phyloP scores from a whole-genome alignment of 225 moss, liverwort and hornwort genomes.

The Rhytidiadelphus loreus region DNA sequence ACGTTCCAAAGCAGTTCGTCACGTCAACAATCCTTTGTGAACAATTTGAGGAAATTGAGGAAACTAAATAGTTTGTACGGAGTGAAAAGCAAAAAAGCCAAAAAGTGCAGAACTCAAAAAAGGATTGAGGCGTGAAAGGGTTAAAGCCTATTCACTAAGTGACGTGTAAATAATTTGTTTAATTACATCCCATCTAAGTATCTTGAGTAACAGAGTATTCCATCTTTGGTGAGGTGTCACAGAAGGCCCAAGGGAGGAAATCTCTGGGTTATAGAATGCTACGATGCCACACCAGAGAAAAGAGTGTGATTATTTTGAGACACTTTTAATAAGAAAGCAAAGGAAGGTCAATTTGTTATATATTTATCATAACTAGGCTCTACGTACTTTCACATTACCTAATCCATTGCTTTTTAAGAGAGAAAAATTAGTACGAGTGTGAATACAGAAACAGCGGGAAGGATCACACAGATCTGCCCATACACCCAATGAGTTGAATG shows the following conservation, averaged over 20 bases:
- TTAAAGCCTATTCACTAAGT: background rate
- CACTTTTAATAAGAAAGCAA: background rate
- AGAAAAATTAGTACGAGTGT: background rate
- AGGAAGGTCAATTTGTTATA: background rate
- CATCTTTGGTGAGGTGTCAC: background rate
- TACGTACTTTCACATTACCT: background rate
- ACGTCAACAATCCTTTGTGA: background rate
- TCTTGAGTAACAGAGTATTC: background rate
- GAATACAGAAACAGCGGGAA: background rate
- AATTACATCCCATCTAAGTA: background rate
- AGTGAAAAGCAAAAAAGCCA: background rate
- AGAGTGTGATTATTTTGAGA: background rate
- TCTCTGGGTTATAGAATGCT: background rate
- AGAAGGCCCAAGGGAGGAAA: background rate
- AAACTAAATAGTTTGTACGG: too few species aligned
- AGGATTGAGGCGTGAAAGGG: background rate
- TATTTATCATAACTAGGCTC: background rate
- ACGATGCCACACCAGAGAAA: background rate
- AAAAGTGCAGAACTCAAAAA: background rate
- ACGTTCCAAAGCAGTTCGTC: background rate
- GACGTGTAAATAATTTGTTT: background rate
- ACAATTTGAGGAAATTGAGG: too few species aligned
- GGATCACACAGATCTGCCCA: background rate
- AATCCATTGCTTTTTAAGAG: background rate
- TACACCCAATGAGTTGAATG: background rate